These are phyloP conservation scores for Madurella fahalii DNA, from an alignment of 2,329 filamentous ascomycete genomes.

Conservation along the genomic window DNA sequence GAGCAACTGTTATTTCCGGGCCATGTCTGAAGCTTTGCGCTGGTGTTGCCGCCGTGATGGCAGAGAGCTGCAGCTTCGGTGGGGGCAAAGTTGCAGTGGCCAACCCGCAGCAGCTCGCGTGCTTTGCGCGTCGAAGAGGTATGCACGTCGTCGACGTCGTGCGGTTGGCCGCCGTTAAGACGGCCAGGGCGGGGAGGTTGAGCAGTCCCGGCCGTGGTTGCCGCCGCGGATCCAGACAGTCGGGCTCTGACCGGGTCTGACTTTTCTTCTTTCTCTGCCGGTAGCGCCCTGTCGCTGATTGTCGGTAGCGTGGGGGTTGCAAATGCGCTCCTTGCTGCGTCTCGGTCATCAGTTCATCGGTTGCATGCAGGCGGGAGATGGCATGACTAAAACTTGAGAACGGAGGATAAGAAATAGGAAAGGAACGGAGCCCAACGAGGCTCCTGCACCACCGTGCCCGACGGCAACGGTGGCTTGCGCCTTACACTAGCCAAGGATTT, in stretches of 20 bases:
- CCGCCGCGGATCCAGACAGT: background rate
- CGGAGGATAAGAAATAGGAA: constrained; percentile 3
- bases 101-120: background rate
- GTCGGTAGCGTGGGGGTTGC: background rate
- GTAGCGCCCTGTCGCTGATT: background rate
- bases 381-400: constrained; percentile 11
- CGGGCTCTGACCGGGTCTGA: background rate
- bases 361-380: background rate
- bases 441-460: background rate
- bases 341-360: background rate
- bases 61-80: too few species aligned
- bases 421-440: constrained; percentile 5
- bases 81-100: too few species aligned
- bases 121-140: background rate
- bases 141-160: background rate
- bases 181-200: background rate
- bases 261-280: background rate
- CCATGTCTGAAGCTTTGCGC: too few species aligned
- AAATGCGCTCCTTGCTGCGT: background rate
- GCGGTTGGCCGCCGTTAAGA: background rate
- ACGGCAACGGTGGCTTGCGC: background rate
- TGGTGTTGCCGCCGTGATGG: too few species aligned
- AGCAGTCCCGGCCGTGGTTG: background rate
- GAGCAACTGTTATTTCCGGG: too few species aligned
- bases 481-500: background rate